Evolutionary conservation across 1,139 yeast genomes (phyloP).

Genomic region (Geotrichum citri-aurantii): DNA sequence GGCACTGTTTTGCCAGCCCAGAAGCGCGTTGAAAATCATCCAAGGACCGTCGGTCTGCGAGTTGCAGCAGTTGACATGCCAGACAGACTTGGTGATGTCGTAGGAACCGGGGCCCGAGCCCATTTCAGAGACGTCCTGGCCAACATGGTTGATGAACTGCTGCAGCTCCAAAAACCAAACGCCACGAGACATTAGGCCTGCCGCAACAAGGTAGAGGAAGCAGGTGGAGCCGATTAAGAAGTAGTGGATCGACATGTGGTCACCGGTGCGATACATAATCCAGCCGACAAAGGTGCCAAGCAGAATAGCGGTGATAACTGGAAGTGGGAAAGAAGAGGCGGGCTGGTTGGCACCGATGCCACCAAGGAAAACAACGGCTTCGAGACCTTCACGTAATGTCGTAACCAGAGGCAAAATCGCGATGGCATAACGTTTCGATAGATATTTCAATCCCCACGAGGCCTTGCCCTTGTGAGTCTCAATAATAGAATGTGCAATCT

Average conservation of each 20-base stretch:
- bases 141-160: slow-evolving; percentile 55
- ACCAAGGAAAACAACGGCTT: slow-evolving; percentile 86
- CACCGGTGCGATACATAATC: slow-evolving; percentile 67
- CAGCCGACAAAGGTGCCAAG: slow-evolving; percentile 69
- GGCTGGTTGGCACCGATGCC: slow-evolving; percentile 60
- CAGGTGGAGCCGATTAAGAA: slow-evolving; percentile 78
- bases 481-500: slow-evolving; percentile 50
- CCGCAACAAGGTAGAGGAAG: slow-evolving; percentile 76
- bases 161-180: slow-evolving; percentile 78
- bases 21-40: slow-evolving; percentile 82
- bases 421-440: slow-evolving; percentile 54
- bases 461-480: slow-evolving; percentile 34
- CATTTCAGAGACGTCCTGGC: slow-evolving; percentile 84
- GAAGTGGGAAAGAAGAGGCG: slow-evolving; percentile 67
- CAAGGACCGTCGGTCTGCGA: slow-evolving; percentile 85
- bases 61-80: slow-evolving; percentile 95
- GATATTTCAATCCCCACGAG: background rate
- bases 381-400: slow-evolving; percentile 83
- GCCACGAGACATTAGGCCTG: slow-evolving; percentile 86
- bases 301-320: slow-evolving; percentile 69
- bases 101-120: slow-evolving; percentile 94
- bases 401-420: slow-evolving; percentile 80
- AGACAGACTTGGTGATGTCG: slow-evolving; percentile 66
- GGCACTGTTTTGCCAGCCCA: slow-evolving; percentile 92
- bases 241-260: slow-evolving; percentile 57